Evolutionary conservation across 2,329 filamentous ascomycete genomes (phyloP).

Genomic region (Xylaria multiplex): DNA sequence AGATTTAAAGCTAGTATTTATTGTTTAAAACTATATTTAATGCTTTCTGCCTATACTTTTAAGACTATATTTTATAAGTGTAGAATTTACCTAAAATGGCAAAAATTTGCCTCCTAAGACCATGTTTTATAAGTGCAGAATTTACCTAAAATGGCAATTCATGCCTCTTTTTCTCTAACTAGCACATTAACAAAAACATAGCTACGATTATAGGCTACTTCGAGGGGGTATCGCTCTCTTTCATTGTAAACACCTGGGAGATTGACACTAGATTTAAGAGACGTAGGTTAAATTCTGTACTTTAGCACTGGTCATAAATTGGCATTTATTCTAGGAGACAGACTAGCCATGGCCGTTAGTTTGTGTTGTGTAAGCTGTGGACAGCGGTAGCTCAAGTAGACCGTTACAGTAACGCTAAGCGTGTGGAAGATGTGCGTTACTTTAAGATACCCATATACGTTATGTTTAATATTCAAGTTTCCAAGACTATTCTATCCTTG

Average conservation of each 20-base stretch:
- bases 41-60: too few species aligned
- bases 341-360: slow-evolving; percentile 3
- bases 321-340: slow-evolving; percentile 9
- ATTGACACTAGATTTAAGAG: slow-evolving; percentile 15
- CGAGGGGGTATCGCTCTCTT: neutral
- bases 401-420: slow-evolving; percentile 9
- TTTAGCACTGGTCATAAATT: slow-evolving; percentile 23
- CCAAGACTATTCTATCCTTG: neutral
- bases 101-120: too few species aligned
- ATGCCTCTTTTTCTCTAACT: too few species aligned
- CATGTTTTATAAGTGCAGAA: too few species aligned
- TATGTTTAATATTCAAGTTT: slow-evolving; percentile 13
- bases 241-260: neutral
- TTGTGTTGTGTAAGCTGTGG: slow-evolving; percentile 18
- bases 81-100: too few species aligned
- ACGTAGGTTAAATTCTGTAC: slow-evolving; percentile 25
- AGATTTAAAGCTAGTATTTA: too few species aligned
- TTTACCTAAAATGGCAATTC: too few species aligned
- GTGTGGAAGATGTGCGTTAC: slow-evolving; percentile 14
- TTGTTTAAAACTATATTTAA: too few species aligned
- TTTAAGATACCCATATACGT: slow-evolving; percentile 34
- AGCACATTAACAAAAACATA: neutral
- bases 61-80: too few species aligned
- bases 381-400: slow-evolving; percentile 15
- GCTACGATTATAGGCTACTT: neutral